Conservation (phyloP, 305 asterid genomes). For the Fraxinus platypoda region DNA sequence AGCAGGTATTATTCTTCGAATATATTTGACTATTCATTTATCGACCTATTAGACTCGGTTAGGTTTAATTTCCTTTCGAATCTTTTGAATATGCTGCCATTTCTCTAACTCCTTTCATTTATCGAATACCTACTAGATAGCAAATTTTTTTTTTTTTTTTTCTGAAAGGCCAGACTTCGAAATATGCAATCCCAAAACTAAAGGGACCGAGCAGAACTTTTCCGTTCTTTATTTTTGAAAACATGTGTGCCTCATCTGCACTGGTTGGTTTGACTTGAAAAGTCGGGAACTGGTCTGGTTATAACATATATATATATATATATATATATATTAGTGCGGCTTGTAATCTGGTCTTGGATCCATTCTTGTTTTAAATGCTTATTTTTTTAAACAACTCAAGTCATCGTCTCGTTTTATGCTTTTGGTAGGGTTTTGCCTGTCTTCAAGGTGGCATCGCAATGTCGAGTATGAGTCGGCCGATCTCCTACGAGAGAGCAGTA, state of each 20-base stretch:
- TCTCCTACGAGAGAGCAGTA: conserved; percentile 79
- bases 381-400: background rate
- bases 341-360: background rate
- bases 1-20: conserved; percentile 53
- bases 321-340: no score
- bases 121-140: no score
- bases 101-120: background rate
- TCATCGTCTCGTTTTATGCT: background rate
- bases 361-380: background rate
- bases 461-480: conserved; percentile 89
- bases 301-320: no score
- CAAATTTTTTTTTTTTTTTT: background rate
- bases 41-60: background rate
- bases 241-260: no score
- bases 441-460: conserved; percentile 79
- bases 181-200: no score
- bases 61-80: background rate
- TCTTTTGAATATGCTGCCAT: background rate
- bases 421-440: conserved; percentile 68
- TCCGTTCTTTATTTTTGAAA: background rate
- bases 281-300: no score
- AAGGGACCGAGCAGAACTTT: no score
- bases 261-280: no score
- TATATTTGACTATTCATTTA: background rate
- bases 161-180: background rate